These are phyloP conservation scores for Diutina ranongensis DNA, from an alignment of 1,139 yeast species.

Conservation along the genomic window DNA sequence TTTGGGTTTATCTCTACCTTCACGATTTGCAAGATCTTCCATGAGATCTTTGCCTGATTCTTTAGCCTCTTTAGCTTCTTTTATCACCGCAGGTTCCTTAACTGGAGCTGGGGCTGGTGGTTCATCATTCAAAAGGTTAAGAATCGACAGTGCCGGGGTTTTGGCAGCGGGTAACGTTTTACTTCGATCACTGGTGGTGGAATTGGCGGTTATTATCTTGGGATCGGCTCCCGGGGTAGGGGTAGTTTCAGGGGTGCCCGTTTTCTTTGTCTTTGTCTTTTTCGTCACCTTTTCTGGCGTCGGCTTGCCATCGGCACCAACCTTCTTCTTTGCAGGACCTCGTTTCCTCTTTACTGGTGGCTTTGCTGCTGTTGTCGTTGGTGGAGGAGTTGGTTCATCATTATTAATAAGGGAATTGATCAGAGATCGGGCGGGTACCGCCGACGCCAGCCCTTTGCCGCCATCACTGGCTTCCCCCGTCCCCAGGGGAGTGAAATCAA, in stretches of 20 bases:
- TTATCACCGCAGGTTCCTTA: neutral
- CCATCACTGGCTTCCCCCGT: too few relatives aligned
- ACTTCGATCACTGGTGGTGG: conserved; percentile 15
- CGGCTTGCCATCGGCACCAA: conserved; percentile 5
- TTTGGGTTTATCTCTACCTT: conserved; percentile 14
- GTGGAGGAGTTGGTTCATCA: conserved; percentile 9
- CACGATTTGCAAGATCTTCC: conserved; percentile 18
- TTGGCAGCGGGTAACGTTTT: conserved; percentile 7
- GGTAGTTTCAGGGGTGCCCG: conserved; percentile 8
- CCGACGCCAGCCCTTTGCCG: neutral
- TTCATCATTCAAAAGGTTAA: conserved; percentile 7
- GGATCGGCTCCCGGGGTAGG: conserved; percentile 4
- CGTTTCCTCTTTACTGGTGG: neutral
- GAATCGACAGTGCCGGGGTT: conserved; percentile 14
- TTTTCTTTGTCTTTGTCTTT: conserved; percentile 8
- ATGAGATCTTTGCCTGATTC: conserved; percentile 16
- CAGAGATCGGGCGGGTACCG: conserved; percentile 7
- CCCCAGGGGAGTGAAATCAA: conserved; percentile 6
- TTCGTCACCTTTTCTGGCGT: conserved; percentile 9
- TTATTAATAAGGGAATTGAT: conserved; percentile 11
- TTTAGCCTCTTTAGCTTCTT: conserved; percentile 6
- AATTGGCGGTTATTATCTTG: conserved; percentile 11
- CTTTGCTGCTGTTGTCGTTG: conserved; percentile 9
- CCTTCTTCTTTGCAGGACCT: conserved; percentile 9
- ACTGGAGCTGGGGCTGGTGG: neutral